These are phyloP conservation scores for Zymoseptoria brevis DNA, from an alignment of 2,329 filamentous ascomycete species.

Conservation along the genomic window DNA sequence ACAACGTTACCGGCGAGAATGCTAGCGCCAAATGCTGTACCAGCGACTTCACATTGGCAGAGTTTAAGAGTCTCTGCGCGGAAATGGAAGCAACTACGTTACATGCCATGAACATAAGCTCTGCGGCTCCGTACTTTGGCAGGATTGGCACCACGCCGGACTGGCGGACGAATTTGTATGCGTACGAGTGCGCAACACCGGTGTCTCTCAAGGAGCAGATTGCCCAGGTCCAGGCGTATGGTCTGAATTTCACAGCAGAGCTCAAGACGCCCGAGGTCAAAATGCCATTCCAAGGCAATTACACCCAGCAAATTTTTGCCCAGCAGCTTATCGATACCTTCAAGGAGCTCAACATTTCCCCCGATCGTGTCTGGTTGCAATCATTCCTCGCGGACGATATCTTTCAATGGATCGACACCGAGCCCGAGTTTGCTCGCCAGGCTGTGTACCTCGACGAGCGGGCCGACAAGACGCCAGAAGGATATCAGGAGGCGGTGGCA, in stretches of 20 bases:
- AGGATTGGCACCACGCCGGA: slow-evolving; percentile 38
- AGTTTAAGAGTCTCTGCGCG: slow-evolving; percentile 60
- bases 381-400: slow-evolving; percentile 50
- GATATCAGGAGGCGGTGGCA: slow-evolving; percentile 47
- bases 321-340: slow-evolving; percentile 59
- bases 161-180: slow-evolving; percentile 60
- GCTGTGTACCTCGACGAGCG: slow-evolving; percentile 59
- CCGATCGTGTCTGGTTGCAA: slow-evolving; percentile 53
- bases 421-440: slow-evolving; percentile 53
- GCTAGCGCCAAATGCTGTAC: slow-evolving; percentile 63
- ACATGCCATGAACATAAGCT: slow-evolving; percentile 47
- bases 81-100: slow-evolving; percentile 62
- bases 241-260: slow-evolving; percentile 58
- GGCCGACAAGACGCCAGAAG: slow-evolving; percentile 44
- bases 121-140: slow-evolving; percentile 44
- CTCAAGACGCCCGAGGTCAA: slow-evolving; percentile 53
- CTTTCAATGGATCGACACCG: slow-evolving; percentile 57
- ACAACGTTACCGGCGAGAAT: slow-evolving; percentile 30
- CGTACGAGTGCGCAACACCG: slow-evolving; percentile 52
- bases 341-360: slow-evolving; percentile 44
- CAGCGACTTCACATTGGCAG: slow-evolving; percentile 58
- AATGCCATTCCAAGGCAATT: slow-evolving; percentile 59
- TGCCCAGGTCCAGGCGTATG: slow-evolving; percentile 48
- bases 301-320: slow-evolving; percentile 57
- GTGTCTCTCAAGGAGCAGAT: slow-evolving; percentile 57